Conservation (phyloP, 2,329 filamentous ascomycete species). For the Microdochium bolleyi region DNA sequence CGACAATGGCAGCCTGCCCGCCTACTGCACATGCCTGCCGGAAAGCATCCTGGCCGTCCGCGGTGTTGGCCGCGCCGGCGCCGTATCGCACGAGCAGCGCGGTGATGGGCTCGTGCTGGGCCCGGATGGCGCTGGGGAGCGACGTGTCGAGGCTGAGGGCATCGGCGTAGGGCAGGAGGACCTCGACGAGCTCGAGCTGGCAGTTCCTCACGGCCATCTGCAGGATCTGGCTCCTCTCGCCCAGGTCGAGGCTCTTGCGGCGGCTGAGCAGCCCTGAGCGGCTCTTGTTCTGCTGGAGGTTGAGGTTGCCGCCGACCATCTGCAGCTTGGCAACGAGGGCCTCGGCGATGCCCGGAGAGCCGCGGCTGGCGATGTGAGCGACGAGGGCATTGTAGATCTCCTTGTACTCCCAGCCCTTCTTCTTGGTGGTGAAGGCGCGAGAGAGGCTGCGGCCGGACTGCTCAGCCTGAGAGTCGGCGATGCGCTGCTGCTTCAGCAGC, state of each 20-base stretch:
- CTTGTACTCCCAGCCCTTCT: constrained; percentile 42
- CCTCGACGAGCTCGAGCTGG: constrained; percentile 43
- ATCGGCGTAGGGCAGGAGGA: constrained; percentile 46
- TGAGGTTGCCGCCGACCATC: constrained; percentile 41
- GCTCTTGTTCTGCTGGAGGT: constrained; percentile 34
- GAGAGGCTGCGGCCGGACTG: constrained; percentile 29
- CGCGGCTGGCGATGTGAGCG: constrained; percentile 37
- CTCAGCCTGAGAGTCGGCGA: constrained; percentile 18
- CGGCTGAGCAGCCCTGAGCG: constrained; percentile 39
- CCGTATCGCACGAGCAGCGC: constrained; percentile 43
- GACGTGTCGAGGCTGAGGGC: constrained; percentile 38
- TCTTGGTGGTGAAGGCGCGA: constrained; percentile 37
- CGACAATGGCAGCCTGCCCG: constrained; percentile 35
- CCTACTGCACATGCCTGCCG: constrained; percentile 39
- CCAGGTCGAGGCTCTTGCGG: constrained; percentile 39
- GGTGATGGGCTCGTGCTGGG: constrained; percentile 31
- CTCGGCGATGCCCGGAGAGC: constrained; percentile 47
- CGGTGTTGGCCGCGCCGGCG: constrained; percentile 36
- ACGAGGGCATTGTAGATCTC: constrained; percentile 45
- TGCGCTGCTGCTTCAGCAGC: constrained; percentile 38
- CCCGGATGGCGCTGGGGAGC: constrained; percentile 39
- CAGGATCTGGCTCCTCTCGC: constrained; percentile 42
- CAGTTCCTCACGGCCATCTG: constrained; percentile 41
- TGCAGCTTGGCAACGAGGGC: constrained; percentile 42
- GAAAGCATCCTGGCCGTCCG: constrained; percentile 45